Evolutionary conservation across 1,284 basidiomycete species (phyloP), one percentile per base, ranked within the genome.

Genomic region (Sporisorium iseilematis-ciliati): DNA sequence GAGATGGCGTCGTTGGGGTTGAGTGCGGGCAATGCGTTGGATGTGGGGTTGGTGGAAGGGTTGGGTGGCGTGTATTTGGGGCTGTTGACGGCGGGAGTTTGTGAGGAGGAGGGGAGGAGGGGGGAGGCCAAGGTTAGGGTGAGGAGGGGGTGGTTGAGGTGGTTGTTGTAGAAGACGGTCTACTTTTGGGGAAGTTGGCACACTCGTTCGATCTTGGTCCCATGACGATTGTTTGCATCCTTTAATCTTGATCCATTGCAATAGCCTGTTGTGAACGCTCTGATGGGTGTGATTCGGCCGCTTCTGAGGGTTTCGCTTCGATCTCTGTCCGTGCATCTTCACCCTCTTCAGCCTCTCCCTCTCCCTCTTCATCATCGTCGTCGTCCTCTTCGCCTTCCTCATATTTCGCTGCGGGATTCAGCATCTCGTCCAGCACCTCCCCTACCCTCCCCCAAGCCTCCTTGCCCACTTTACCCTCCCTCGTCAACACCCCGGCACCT

Each of bases 1-100:
- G 65, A 76, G 25, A 72, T 76, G 74, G 68, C 74, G 0, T 57
- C 60, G 29, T 51, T 76, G 31, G 74, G 74, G 3, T 57, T 76
- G 65, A 76, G 74, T 43, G 68, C 65, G 12, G 74, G 69, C n/a
- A 69, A 68, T 25, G n/a, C 18, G 51, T 14, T 72, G 49, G 74
- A 76, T 46, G 74, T 76, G 3, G 55, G 65, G 59, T 42, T 76
- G 58, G 69, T 76, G 10, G 65, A 72, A 33, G 33, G 33, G 35
- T 33, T 76, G 11, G 68, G 68, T 1, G 40, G 46, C 38, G 20
- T 50, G 54, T 65, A 48, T 26, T 56, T 72, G 52, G 18, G 23
- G 12, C 23, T 62, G 51, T 50, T 72, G 26, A 60, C 65, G 10
- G 21, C 14, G 18, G 35, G 45, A 16, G 35, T 63, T 7, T 56